Evolutionary conservation across 208 protist species (phyloP), one percentile per base, ranked within the genome.

Genomic region (Strigomonas galati): DNA sequence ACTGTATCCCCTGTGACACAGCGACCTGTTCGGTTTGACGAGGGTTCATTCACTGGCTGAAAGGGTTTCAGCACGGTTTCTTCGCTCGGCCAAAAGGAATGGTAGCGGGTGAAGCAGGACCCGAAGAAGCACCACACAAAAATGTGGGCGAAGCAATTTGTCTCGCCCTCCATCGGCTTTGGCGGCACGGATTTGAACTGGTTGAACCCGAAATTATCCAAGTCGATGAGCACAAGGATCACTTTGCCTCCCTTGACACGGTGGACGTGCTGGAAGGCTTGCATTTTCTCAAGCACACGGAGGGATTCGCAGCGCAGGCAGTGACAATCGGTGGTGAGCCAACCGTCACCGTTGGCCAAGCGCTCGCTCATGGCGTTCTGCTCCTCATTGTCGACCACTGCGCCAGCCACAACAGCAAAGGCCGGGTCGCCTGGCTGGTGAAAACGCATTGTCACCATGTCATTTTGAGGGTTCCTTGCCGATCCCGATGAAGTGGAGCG

Each of bases 131-230:
- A 74, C 87, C 89, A 95, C n/a, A 95, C 64, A 70, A 89, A 79
- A 19, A 48, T 84, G 70, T n/a, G 77, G 61, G 21, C 86, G 60
- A 19, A 81, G 46, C 21, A 84, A 65, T 27, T 81, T 66, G 19
- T 0, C 21, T 31, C 28, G 14, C 1, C 15, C 7, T 19, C 37
- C 0, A 10, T 2, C 53, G 28, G 43, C 26, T 31, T 3, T 14
- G 82, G 79, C 0, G 78, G 75, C 2, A 84, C 68, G 0, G 82
- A 84, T 68, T 90, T 90, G 72, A 95, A 91, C 40, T 95, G 89
- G 61, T 91, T 90, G 61, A 91, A 95, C 35, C 89, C 89, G 64
- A 85, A 95, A 69, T 95, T 95, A 44, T 95, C 89, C 51, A 95
- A 68, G 55, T 95, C 89, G n/a, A 95, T 62, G 19, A 95, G 68